These are phyloP conservation scores for Blumeria hordei DNA, from an alignment of 2,329 filamentous ascomycete species.

Conservation along the genomic window DNA sequence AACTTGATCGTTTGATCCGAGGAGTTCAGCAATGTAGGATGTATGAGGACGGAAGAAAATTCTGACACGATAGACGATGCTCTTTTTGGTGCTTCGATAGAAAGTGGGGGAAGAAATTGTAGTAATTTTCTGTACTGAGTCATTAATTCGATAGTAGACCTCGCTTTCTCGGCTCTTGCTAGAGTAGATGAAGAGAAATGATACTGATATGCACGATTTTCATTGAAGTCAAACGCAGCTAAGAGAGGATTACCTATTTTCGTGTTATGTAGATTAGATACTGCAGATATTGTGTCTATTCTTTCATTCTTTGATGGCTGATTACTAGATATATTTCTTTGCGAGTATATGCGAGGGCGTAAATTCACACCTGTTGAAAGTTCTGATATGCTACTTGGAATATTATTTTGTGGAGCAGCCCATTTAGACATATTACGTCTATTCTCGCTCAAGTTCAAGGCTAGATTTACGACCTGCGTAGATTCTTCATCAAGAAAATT, in stretches of 20 bases:
- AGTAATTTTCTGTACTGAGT: conserved; percentile 63
- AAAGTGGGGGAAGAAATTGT: conserved; percentile 53
- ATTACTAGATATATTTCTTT: conserved; percentile 35
- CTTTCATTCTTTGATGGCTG: conserved; percentile 31
- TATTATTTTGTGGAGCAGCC: conserved; percentile 16
- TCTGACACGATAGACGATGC: conserved; percentile 16
- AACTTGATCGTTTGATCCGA: conserved; percentile 13
- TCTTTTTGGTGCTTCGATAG: conserved; percentile 18
- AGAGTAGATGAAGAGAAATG: conserved; percentile 60
- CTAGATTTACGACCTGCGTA: conserved; percentile 79
- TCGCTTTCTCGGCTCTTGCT: conserved; percentile 61
- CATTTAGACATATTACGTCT: conserved; percentile 37
- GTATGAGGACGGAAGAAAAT: not conserved
- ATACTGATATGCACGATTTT: conserved; percentile 29
- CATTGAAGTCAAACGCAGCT: conserved; percentile 20
- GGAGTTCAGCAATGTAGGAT: not conserved
- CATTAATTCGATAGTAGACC: conserved; percentile 63
- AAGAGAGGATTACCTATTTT: conserved; percentile 23
- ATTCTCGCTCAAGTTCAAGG: conserved; percentile 67
- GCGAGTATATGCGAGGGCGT: conserved; percentile 46
- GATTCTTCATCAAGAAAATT: conserved; percentile 44
- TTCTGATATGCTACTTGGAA: conserved; percentile 18
- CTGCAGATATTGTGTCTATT: conserved; percentile 9
- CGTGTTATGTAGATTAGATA: conserved; percentile 19
- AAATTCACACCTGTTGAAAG: conserved; percentile 32